phyloP scores from a whole-genome alignment of 805 yeast species.

The Metschnikowia aberdeeniae region DNA sequence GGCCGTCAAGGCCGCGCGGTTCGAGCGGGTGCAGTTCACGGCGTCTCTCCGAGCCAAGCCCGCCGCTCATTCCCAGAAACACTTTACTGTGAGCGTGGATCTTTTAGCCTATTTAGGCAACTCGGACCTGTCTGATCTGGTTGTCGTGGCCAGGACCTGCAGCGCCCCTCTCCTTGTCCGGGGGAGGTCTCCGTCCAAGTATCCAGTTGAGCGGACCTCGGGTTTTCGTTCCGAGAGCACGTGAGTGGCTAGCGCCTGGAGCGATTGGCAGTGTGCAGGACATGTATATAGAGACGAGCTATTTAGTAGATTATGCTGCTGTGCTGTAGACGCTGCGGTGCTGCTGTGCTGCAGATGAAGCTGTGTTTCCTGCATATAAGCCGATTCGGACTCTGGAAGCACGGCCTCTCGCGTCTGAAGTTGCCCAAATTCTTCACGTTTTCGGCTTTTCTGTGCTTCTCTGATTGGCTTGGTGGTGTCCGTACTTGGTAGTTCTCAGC shows the following conservation, averaged over 20 bases:
- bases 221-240: conserved; percentile 4
- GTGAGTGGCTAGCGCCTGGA: not conserved
- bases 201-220: conserved; percentile 19
- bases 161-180: conserved; percentile 60
- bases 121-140: conserved; percentile 15
- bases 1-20: conserved; percentile 52
- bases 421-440: no score
- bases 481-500: no score
- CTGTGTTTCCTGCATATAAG: no score
- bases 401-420: no score
- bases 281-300: no score
- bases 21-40: conserved; percentile 64
- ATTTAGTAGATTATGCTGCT: no score
- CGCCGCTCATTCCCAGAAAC: conserved; percentile 26
- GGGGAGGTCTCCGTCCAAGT: conserved; percentile 64
- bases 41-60: conserved; percentile 44
- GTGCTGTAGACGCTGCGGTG: no score
- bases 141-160: conserved; percentile 39
- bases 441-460: no score
- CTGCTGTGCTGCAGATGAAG: no score
- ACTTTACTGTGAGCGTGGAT: conserved; percentile 50
- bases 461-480: no score
- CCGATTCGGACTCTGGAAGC: no score
- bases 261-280: not conserved
- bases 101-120: conserved; percentile 39